These are phyloP conservation scores for Fusarium globosum DNA, from an alignment of 2,329 filamentous ascomycete species.

Conservation along the genomic window DNA sequence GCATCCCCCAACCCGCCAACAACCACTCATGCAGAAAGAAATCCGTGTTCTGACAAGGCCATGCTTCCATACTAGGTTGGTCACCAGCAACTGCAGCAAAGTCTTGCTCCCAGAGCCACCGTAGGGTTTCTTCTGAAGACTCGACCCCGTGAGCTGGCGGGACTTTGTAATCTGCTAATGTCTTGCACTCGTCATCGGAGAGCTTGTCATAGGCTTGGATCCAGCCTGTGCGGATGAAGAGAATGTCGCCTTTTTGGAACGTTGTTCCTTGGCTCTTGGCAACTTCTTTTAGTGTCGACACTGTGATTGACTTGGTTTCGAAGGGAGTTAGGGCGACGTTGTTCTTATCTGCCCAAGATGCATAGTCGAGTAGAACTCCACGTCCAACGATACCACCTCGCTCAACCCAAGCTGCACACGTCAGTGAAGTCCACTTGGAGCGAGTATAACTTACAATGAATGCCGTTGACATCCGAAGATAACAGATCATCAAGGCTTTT, in stretches of 20 bases:
- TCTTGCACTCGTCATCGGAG: constrained; percentile 50
- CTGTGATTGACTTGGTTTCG: constrained; percentile 55
- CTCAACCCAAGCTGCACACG: constrained; percentile 14
- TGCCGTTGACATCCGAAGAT: constrained; percentile 46
- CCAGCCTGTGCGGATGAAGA: constrained; percentile 67
- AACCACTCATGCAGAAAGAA: constrained; percentile 57
- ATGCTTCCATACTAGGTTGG: constrained; percentile 63
- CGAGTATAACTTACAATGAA: constrained; percentile 37
- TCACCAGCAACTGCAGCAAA: constrained; percentile 69
- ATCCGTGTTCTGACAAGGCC: constrained; percentile 51
- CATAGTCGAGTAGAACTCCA: constrained; percentile 65
- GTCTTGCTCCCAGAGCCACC: constrained; percentile 67
- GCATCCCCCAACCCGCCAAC: constrained; percentile 62
- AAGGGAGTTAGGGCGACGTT: constrained; percentile 54
- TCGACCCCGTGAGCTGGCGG: constrained; percentile 57
- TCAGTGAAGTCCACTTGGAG: rapidly evolving
- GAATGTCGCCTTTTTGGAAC: constrained; percentile 63
- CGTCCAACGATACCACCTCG: constrained; percentile 60
- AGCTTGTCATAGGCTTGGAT: constrained; percentile 56
- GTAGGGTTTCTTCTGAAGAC: constrained; percentile 58
- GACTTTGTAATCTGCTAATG: constrained; percentile 47
- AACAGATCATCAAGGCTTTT: constrained; percentile 57
- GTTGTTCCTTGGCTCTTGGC: constrained; percentile 56
- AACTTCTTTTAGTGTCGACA: constrained; percentile 56
- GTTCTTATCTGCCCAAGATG: constrained; percentile 55